These are phyloP conservation scores for Spinellus fusiger DNA, from an alignment of 192 early-diverging fungal genomes.

Conservation along the genomic window DNA sequence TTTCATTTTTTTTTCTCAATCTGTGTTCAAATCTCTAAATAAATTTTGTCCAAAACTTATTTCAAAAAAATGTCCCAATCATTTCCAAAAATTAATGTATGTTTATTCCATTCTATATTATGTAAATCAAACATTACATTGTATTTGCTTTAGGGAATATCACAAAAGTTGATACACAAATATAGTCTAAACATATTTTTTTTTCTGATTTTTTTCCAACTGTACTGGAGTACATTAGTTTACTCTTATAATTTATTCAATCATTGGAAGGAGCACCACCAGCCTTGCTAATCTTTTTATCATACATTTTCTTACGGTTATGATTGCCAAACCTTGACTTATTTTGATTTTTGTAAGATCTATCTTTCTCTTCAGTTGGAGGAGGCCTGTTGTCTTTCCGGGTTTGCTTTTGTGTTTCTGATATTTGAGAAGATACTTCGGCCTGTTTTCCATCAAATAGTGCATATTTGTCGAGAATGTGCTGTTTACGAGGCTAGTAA, in stretches of 20 bases:
- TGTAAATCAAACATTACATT: no score
- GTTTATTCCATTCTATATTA: no score
- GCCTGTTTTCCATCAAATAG: conserved; percentile 48
- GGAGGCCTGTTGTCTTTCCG: conserved; percentile 10
- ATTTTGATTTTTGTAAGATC: conserved; percentile 51
- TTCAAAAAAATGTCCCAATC: no score
- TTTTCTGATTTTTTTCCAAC: no score
- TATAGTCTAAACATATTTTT: no score
- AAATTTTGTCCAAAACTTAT: no score
- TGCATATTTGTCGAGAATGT: conserved; percentile 52
- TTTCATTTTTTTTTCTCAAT: no score
- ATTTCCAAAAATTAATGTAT: no score
- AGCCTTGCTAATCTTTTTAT: conserved; percentile 55
- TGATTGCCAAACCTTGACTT: conserved; percentile 69
- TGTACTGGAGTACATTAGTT: no score
- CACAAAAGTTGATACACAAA: no score
- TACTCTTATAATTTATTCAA: not conserved
- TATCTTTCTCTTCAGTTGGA: conserved; percentile 25
- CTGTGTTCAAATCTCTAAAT: no score
- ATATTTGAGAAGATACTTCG: conserved; percentile 3
- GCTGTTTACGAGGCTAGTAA: conserved; percentile 58
- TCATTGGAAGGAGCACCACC: not conserved
- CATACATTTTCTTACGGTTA: conserved; percentile 65
- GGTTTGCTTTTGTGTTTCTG: conserved; percentile 13
- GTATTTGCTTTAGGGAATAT: no score